Base-by-base conservation (phyloP, 495 filamentous ascomycete genomes). In the Lasiosphaeris hirsuta region DNA sequence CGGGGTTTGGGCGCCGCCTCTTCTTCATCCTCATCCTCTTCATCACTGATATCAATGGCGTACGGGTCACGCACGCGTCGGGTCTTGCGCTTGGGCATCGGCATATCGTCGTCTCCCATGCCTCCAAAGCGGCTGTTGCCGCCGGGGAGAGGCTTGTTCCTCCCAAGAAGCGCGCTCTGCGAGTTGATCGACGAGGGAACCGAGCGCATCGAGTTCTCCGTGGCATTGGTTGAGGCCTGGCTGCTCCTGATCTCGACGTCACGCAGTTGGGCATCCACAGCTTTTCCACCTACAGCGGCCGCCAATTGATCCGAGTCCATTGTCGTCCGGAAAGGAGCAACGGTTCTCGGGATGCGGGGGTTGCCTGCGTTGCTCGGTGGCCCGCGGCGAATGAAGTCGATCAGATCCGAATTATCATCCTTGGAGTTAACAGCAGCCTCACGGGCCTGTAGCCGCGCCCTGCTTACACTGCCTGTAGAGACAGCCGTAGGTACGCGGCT, bases 331-430 rank as follows among this genome's bases (percentile, higher is more conserved):
- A 96, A 92, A 13, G 92, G 90, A 11, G 91, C 90, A 34, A 95
- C 88, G 11, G 81, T 80, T n/a, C 87, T 89, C 34, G 90, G 87
- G 61, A 92, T 92, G 34, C 89, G 83, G 47, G 82, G 89, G 51
- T 77, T 75, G 11, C 70, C 66, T 34, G 69, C 70, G 9, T 66
- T 67, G 51, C 71, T 76, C 0, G 85, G 83, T 7, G 93, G 86
- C 1, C 93, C 89, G 69, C 89, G 85, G 47, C 92, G 85, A 51
- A 98, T 92, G 73, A 97, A 97, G 64, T 97, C 90, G 50, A 96
- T 95, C 39, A 98, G 73, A 58, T 96, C 94, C 2, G 87, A 86
- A 45, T 84, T 96, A 62, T 84, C 81, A 45, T 85, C 84, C 41
- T 78, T 80, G 30, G 75, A 74, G 19, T 82, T 74, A 17, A 81